Evolutionary conservation across 2,329 filamentous ascomycete genomes (phyloP).

Genomic region (Blumeriella jaapii): DNA sequence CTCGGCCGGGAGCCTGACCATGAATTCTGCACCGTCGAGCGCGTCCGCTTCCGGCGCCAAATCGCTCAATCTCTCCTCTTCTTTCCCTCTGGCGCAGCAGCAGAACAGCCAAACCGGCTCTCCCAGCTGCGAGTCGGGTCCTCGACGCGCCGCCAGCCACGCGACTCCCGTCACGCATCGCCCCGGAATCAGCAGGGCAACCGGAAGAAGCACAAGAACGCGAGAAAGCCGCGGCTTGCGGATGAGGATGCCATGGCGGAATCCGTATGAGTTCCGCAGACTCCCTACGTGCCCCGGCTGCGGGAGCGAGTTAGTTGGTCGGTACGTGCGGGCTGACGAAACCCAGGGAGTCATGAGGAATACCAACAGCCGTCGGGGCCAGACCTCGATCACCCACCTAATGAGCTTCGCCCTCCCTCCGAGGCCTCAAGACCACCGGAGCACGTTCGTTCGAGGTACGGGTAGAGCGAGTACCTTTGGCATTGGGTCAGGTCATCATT

Average conservation of each 20-base stretch:
- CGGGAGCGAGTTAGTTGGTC: no score
- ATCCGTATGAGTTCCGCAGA: slow-evolving; percentile 38
- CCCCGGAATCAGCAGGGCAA: slow-evolving; percentile 66
- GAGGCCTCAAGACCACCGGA: slow-evolving; percentile 46
- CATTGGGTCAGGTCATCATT: slow-evolving; percentile 78
- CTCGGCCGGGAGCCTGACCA: slow-evolving; percentile 11
- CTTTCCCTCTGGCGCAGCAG: slow-evolving; percentile 22
- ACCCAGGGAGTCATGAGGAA: slow-evolving; percentile 38
- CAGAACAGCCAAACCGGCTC: slow-evolving; percentile 21
- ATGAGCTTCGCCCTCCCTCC: slow-evolving; percentile 82
- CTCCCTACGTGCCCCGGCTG: no score
- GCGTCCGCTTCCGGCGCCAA: slow-evolving; percentile 25
- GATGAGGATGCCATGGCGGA: slow-evolving; percentile 86
- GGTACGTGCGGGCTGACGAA: slow-evolving; percentile 6
- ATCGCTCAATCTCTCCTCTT: slow-evolving; percentile 23
- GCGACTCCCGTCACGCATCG: slow-evolving; percentile 26
- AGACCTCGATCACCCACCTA: slow-evolving; percentile 93
- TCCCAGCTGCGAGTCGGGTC: slow-evolving; percentile 22
- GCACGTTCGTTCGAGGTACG: slow-evolving; percentile 38
- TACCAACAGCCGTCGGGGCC: slow-evolving; percentile 69
- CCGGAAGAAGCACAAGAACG: slow-evolving; percentile 75
- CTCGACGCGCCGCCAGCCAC: slow-evolving; percentile 19
- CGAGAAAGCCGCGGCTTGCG: slow-evolving; percentile 60
- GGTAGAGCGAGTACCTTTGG: slow-evolving; percentile 69
- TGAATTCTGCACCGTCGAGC: slow-evolving; percentile 26